These are phyloP conservation scores for Fusarium fracticaudum DNA, from an alignment of 2,329 filamentous ascomycete species.

Conservation along the genomic window DNA sequence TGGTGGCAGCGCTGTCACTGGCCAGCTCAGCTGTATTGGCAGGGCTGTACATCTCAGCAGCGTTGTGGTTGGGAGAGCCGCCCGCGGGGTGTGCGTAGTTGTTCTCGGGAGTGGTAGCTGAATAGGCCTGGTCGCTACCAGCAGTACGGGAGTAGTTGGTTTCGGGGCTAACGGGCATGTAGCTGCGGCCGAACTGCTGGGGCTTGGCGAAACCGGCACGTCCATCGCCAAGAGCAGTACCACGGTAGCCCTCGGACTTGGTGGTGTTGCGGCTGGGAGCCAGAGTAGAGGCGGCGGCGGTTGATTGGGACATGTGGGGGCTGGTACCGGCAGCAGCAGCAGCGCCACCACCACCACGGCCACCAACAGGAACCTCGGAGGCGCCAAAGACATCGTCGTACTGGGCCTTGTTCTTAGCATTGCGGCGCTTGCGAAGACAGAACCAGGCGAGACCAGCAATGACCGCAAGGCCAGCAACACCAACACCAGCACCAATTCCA, in stretches of 20 bases:
- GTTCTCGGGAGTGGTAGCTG: slow-evolving; percentile 34
- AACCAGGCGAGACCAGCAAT: slow-evolving; percentile 45
- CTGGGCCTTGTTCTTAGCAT: slow-evolving; percentile 46
- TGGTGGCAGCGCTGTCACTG: slow-evolving; percentile 44
- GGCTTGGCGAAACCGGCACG: slow-evolving; percentile 53
- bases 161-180: slow-evolving; percentile 43
- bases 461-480: slow-evolving; percentile 49
- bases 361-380: slow-evolving; percentile 55
- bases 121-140: slow-evolving; percentile 23
- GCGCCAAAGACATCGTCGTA: slow-evolving; percentile 54
- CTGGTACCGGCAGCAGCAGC: slow-evolving; percentile 25
- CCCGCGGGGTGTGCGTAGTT: slow-evolving; percentile 38
- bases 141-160: slow-evolving; percentile 33
- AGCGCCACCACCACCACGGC: slow-evolving; percentile 32
- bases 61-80: slow-evolving; percentile 26
- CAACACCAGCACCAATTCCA: slow-evolving; percentile 54
- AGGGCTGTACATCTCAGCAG: slow-evolving; percentile 41
- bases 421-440: slow-evolving; percentile 46
- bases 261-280: slow-evolving; percentile 41
- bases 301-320: slow-evolving; percentile 46
- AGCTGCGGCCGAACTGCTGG: slow-evolving; percentile 46
- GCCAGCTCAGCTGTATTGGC: slow-evolving; percentile 47
- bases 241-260: slow-evolving; percentile 51
- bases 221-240: slow-evolving; percentile 52
- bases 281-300: slow-evolving; percentile 39